Evolutionary conservation across 2,329 filamentous ascomycete species (phyloP).

Genomic region (Elsinoe arachidis): DNA sequence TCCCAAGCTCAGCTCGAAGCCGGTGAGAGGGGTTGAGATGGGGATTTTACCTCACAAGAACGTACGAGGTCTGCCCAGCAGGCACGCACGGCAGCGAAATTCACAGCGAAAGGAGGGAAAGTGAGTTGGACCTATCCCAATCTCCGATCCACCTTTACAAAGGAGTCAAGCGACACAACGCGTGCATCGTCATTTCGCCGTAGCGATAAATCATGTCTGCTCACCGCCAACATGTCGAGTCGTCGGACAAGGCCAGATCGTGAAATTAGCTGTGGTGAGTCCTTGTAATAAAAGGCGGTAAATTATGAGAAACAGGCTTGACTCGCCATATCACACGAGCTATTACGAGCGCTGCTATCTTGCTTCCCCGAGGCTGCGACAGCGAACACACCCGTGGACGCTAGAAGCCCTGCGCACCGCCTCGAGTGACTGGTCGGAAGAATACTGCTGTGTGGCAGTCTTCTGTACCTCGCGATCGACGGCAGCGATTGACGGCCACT

Average conservation of each 20-base stretch:
- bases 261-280: neutral
- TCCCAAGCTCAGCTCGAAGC: neutral
- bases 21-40: neutral
- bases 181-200: neutral
- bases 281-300: constrained; percentile 9
- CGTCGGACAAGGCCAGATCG: neutral
- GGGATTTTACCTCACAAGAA: neutral
- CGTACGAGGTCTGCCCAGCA: neutral
- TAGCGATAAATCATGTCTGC: neutral
- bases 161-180: neutral
- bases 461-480: neutral
- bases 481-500: constrained; percentile 4
- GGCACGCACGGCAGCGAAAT: neutral
- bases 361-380: neutral
- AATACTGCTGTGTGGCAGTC: neutral
- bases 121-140: neutral
- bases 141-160: neutral
- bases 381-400: neutral
- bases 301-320: constrained; percentile 11
- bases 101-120: neutral
- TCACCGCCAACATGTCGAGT: constrained; percentile 3
- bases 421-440: neutral
- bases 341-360: neutral
- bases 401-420: constrained; percentile 1
- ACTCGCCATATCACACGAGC: constrained; percentile 6